Evolutionary conservation across 495 filamentous ascomycete genomes (phyloP), one percentile per base, ranked within the genome.

Genomic region (Daldinia concentrica): DNA sequence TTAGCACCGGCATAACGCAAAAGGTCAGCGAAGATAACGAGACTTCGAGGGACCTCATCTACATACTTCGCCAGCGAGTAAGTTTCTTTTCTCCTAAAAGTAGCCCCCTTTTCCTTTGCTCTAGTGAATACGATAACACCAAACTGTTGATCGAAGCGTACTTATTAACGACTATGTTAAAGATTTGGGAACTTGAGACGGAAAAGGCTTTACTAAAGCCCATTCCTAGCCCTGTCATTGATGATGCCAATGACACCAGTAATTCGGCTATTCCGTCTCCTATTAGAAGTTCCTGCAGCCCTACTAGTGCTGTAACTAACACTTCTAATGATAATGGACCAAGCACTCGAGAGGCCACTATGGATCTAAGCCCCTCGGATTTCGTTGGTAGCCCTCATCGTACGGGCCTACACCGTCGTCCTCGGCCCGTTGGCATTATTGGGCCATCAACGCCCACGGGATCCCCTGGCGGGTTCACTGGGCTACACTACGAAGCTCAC

Each of bases 161-260:
- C 17, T 60, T 5, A 43, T 60, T 70, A 64, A 70, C 36, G 9
- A 59, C 6, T 11, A 29, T 41, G 17, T 39, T 0, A 7, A 17
- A 45, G 58, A 22, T 26, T 11, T 15, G n/a, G 14, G 7, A 22
- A 4, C 36, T 15, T 3, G 15, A 17, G 0, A n/a, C 19, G 8
- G 43, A 24, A 12, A 9, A 22, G 17, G 43, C 19, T 36, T 36
- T 12, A 22, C 3, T 22, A 7, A 48, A 22, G 43, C 1, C 15
- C 2, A 24, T 12, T 22, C 4, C 9, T 22, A 24, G 3, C 19
- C 22, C 9, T 12, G 19, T 5, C 17, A 15, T 9, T 45, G 7
- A 4, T 17, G 6, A 45, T 45, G 41, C 7, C 41, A 45, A 19
- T 9, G 17, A 19, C 17, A 1, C 41, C 41, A 6, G n/a, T 45